These are phyloP conservation scores for Citeromyces hawaiiensis DNA, from an alignment of 1,139 yeast genomes.

Conservation along the genomic window DNA sequence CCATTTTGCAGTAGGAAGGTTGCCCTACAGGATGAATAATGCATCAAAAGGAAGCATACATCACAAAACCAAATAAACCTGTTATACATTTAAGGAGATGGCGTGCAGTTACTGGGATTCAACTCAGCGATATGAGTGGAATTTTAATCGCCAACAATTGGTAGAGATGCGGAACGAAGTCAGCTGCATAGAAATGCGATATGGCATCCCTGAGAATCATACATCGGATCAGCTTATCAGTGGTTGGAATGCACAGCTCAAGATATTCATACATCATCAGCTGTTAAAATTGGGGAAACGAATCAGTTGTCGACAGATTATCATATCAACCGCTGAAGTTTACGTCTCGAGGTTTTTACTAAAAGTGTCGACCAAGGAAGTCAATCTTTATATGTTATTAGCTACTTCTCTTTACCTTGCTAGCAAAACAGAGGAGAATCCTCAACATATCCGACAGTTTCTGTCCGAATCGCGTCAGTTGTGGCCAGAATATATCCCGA, in stretches of 20 bases:
- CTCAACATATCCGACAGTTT: slow-evolving; percentile 80
- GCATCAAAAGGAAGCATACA: slow-evolving; percentile 1
- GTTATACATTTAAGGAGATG: slow-evolving; percentile 17
- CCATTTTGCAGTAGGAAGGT: neutral
- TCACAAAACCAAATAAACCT: neutral
- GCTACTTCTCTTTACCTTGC: slow-evolving; percentile 84
- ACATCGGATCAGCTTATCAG: too few species aligned
- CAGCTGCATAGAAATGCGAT: slow-evolving; percentile 3
- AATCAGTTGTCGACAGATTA: slow-evolving; percentile 66
- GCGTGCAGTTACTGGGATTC: slow-evolving; percentile 62
- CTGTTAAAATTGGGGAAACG: slow-evolving; percentile 61
- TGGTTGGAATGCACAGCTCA: slow-evolving; percentile 9
- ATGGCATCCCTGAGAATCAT: too few species aligned
- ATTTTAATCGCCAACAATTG: slow-evolving; percentile 35
- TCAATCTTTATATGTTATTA: slow-evolving; percentile 67
- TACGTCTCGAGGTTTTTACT: slow-evolving; percentile 67
- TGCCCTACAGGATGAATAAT: neutral
- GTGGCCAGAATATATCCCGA: slow-evolving; percentile 94
- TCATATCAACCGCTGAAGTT: slow-evolving; percentile 80
- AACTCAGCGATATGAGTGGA: slow-evolving; percentile 53
- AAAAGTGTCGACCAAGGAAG: slow-evolving; percentile 62
- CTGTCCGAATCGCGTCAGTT: slow-evolving; percentile 74
- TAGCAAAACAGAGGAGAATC: slow-evolving; percentile 90
- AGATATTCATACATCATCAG: slow-evolving; percentile 58
- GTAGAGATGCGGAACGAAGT: slow-evolving; percentile 8